Evolutionary conservation across 495 filamentous ascomycete genomes (phyloP).

Genomic region (Achaetomiella virescens): DNA sequence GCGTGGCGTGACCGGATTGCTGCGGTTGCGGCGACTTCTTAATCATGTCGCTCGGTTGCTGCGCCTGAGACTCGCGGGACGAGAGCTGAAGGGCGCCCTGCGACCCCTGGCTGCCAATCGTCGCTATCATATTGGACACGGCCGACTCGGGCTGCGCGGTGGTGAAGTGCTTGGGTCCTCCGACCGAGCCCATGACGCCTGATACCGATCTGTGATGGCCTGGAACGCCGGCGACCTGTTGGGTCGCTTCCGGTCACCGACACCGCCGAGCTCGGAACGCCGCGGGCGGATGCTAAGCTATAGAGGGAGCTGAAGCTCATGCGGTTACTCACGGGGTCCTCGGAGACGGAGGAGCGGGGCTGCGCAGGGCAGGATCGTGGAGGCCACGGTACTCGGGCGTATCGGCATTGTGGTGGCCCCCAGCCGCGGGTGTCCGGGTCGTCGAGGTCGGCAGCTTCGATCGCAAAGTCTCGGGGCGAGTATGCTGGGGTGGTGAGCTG

Average conservation of each 20-base stretch:
- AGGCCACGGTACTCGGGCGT: constrained; percentile 27
- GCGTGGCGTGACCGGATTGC: constrained; percentile 1
- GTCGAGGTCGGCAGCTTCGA: constrained; percentile 25
- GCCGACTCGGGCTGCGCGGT: constrained; percentile 43
- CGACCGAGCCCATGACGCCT: constrained; percentile 33
- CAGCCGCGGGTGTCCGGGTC: constrained; percentile 42
- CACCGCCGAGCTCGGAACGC: constrained; percentile 37
- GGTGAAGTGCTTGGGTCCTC: constrained; percentile 26
- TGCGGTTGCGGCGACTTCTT: constrained; percentile 18
- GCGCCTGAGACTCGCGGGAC: constrained; percentile 32
- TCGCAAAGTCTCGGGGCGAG: constrained; percentile 22
- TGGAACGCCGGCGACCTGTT: constrained; percentile 28
- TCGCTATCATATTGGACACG: constrained; percentile 49
- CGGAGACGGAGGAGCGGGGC: constrained; percentile 32
- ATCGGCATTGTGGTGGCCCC: constrained; percentile 24
- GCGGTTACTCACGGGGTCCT: constrained; percentile 49
- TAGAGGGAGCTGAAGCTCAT: constrained; percentile 62
- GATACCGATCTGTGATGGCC: constrained; percentile 28
- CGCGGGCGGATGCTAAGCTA: constrained; percentile 53
- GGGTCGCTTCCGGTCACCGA: constrained; percentile 38
- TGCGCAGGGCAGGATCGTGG: constrained; percentile 43
- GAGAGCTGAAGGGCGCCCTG: constrained; percentile 39
- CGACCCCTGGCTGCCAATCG: constrained; percentile 39
- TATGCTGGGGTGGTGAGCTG: constrained; percentile 4
- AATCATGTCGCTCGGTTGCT: constrained; percentile 32